Evolutionary conservation across 257 asterid genomes (phyloP).

Genomic region (Thymus quinquecostatus): DNA sequence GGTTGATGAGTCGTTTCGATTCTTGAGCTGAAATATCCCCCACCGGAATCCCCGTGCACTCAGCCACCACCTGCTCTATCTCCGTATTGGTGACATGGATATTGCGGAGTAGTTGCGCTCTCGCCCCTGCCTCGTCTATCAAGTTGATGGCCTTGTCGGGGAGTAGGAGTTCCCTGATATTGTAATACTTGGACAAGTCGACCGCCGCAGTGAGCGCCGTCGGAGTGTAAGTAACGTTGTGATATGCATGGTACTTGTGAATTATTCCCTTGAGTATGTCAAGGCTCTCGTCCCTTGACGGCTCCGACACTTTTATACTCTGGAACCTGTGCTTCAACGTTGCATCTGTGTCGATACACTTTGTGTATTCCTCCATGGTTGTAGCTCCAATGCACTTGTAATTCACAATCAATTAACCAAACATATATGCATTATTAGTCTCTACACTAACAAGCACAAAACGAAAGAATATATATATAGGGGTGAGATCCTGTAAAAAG

Average conservation of each 20-base stretch:
- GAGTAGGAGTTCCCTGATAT: background rate
- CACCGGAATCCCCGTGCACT: too few species aligned
- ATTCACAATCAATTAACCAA: background rate
- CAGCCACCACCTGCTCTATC: too few species aligned
- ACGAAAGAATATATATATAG: too few species aligned
- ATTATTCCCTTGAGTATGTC: background rate
- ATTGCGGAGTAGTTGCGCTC: too few species aligned
- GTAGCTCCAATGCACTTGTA: background rate
- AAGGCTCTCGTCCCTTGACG: background rate
- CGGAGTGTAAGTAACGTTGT: background rate
- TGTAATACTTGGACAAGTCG: background rate
- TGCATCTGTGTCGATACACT: background rate
- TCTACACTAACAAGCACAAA: too few species aligned
- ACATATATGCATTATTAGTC: too few species aligned
- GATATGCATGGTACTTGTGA: background rate
- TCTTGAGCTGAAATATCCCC: too few species aligned
- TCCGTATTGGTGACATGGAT: too few species aligned
- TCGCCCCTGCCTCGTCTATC: background rate
- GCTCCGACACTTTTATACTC: background rate
- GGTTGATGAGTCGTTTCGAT: background rate
- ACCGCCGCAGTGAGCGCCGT: background rate
- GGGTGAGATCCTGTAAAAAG: too few species aligned
- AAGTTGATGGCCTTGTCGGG: background rate
- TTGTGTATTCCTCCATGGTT: background rate
- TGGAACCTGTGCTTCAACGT: background rate